phyloP scores from a whole-genome alignment of 2,329 filamentous ascomycete genomes.

The Beauveria scarabaeidicola region DNA sequence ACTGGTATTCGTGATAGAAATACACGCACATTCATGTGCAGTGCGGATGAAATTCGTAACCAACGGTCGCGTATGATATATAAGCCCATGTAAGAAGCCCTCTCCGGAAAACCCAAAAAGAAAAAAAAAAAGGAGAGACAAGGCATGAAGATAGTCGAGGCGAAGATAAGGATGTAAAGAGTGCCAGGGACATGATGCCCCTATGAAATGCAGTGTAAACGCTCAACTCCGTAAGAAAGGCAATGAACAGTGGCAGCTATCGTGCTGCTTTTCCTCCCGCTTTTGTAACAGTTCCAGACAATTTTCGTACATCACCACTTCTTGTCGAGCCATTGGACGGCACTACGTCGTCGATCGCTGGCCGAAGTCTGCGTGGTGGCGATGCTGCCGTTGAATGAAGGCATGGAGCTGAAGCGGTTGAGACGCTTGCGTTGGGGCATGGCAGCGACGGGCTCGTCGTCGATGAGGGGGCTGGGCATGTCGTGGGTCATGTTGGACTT shows the following conservation, averaged over 20 bases:
- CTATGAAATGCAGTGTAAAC: constrained; percentile 4
- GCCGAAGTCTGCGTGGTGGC: not conserved
- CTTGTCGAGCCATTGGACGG: constrained; percentile 9
- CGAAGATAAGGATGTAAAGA: constrained; percentile 1
- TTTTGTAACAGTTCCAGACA: not conserved
- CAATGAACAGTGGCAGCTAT: not conserved
- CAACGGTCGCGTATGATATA: constrained; percentile 3
- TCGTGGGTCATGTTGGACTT: constrained; percentile 20
- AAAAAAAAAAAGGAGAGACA: not conserved
- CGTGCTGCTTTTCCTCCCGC: not conserved
- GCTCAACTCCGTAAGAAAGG: constrained; percentile 8
- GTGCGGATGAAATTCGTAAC: constrained; percentile 7
- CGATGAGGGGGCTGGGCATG: constrained; percentile 16
- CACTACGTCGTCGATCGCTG: constrained; percentile 8
- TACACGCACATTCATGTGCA: constrained; percentile 3
- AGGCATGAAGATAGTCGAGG: not conserved
- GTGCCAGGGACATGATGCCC: not conserved
- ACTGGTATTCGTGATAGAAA: constrained; percentile 10
- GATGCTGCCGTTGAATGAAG: constrained; percentile 36
- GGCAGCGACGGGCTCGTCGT: constrained; percentile 14
- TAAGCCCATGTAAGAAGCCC: constrained; percentile 2
- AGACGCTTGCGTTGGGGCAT: constrained; percentile 38
- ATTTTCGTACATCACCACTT: not conserved
- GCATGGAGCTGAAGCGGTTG: constrained; percentile 49
- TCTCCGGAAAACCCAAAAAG: not conserved